Percentiles rank a stretch among this genome's conserved stretches.
These are phyloP conservation scores for Uronychia setigera DNA, from an alignment of 73 alveolate species.

Conservation along the genomic window DNA sequence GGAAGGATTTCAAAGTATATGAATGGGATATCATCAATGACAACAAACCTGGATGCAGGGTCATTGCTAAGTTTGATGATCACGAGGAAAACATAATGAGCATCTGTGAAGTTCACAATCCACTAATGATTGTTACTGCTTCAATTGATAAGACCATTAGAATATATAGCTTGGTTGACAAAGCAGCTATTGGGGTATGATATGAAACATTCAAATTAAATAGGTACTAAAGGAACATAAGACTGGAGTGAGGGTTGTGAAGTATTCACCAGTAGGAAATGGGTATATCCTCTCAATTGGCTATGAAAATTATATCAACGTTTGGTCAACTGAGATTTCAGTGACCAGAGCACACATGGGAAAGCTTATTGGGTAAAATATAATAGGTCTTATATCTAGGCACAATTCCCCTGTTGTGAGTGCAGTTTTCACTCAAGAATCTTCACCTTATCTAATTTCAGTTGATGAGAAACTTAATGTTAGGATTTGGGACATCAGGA, in stretches of 20 bases:
- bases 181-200: slow-evolving; percentile 70
- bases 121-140: slow-evolving; percentile 83
- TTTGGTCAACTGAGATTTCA: slow-evolving; percentile 85
- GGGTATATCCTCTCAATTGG: slow-evolving; percentile 93
- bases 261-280: slow-evolving; percentile 83
- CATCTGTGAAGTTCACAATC: slow-evolving; percentile 77
- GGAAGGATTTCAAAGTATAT: slow-evolving; percentile 64
- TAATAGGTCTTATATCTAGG: slow-evolving; percentile 38
- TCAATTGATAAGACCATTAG: slow-evolving; percentile 85
- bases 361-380: slow-evolving; percentile 85
- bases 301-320: slow-evolving; percentile 89
- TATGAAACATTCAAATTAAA: slow-evolving; percentile 31
- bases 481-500: slow-evolving; percentile 87
- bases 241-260: slow-evolving; percentile 88
- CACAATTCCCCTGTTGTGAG: slow-evolving; percentile 85
- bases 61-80: slow-evolving; percentile 49
- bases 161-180: slow-evolving; percentile 75
- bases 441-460: slow-evolving; percentile 78
- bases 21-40: slow-evolving; percentile 49
- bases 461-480: slow-evolving; percentile 87
- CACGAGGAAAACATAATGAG: slow-evolving; percentile 81
- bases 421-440: slow-evolving; percentile 76
- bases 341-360: slow-evolving; percentile 78
- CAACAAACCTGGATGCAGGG: slow-evolving; percentile 28
- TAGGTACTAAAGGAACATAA: slow-evolving; percentile 74